Percentiles rank a stretch among this genome's conserved stretches.
Evolutionary conservation across 805 yeast species (phyloP).

Genomic region (Saccharomycopsis lassenensis): DNA sequence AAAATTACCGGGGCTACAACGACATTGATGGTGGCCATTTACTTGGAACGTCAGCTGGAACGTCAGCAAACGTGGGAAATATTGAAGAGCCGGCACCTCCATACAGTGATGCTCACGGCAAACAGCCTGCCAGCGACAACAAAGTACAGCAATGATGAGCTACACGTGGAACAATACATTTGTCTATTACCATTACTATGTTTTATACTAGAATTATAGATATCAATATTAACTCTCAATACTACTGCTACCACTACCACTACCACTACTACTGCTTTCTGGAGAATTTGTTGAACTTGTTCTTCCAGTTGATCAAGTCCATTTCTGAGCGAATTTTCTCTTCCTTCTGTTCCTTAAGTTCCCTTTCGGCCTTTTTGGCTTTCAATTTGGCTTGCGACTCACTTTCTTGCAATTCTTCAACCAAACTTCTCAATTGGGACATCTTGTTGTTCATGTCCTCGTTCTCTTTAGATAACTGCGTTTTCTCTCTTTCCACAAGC

Average conservation of each 20-base stretch:
- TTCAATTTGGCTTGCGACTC: slow-evolving; percentile 35
- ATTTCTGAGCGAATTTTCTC: slow-evolving; percentile 40
- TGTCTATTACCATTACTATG: too few species aligned
- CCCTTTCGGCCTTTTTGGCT: slow-evolving; percentile 42
- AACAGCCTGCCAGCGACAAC: slow-evolving; percentile 6
- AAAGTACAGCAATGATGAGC: slow-evolving; percentile 6
- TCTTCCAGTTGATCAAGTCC: slow-evolving; percentile 47
- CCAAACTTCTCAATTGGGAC: slow-evolving; percentile 32
- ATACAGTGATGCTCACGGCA: slow-evolving; percentile 10
- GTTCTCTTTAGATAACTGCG: slow-evolving; percentile 49
- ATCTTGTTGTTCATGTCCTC: slow-evolving; percentile 43
- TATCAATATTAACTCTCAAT: too few species aligned
- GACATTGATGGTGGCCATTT: slow-evolving; percentile 3
- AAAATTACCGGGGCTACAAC: neutral
- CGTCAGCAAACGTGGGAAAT: neutral
- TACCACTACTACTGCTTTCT: slow-evolving; percentile 1
- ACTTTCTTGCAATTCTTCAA: slow-evolving; percentile 32
- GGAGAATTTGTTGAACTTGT: slow-evolving; percentile 7
- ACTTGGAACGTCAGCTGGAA: neutral
- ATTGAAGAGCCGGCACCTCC: slow-evolving; percentile 4
- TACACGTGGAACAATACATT: too few species aligned
- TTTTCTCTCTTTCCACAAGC: slow-evolving; percentile 39
- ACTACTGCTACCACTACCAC: too few species aligned
- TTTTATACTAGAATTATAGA: too few species aligned
- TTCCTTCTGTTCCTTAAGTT: slow-evolving; percentile 44